These are phyloP conservation scores for Marasmius oreades DNA, from an alignment of 1,284 basidiomycete species.

Conservation along the genomic window DNA sequence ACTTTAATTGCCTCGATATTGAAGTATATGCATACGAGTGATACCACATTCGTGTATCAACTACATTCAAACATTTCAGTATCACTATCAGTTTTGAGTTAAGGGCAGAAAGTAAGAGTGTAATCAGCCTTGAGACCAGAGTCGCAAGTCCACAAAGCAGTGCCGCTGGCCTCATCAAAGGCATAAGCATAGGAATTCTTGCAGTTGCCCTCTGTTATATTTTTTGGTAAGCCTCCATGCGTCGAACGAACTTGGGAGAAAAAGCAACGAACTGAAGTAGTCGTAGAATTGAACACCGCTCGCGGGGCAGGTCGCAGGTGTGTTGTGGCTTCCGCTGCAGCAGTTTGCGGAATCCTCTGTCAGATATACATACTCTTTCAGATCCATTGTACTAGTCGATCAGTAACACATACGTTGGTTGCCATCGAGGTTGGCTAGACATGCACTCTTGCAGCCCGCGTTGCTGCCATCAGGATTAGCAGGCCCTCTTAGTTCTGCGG, in stretches of 20 bases:
- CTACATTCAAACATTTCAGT: not conserved
- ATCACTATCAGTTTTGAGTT: conserved; percentile 10
- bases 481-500: conserved; percentile 41
- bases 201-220: conserved; percentile 38
- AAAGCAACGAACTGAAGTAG: conserved; percentile 44
- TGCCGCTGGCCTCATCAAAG: conserved; percentile 50
- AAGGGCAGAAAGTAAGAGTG: conserved; percentile 56
- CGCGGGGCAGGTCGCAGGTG: conserved; percentile 47
- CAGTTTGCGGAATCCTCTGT: conserved; percentile 49
- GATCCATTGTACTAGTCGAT: not conserved
- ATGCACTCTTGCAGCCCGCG: conserved; percentile 57
- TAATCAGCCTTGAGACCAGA: conserved; percentile 42
- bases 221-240: not conserved
- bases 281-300: conserved; percentile 44
- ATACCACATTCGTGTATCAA: not conserved
- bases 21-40: not conserved
- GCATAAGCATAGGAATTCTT: conserved; percentile 56
- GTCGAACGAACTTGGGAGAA: conserved; percentile 4
- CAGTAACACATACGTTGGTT: conserved; percentile 28
- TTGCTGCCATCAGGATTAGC: conserved; percentile 42
- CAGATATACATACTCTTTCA: too few relatives aligned
- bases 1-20: too few relatives aligned
- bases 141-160: conserved; percentile 50
- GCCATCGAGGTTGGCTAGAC: conserved; percentile 44
- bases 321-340: conserved; percentile 51